Evolutionary conservation across 2,329 filamentous ascomycete species (phyloP), one percentile per base, ranked within the genome.

Genomic region (Proliferodiscus dingleyae): DNA sequence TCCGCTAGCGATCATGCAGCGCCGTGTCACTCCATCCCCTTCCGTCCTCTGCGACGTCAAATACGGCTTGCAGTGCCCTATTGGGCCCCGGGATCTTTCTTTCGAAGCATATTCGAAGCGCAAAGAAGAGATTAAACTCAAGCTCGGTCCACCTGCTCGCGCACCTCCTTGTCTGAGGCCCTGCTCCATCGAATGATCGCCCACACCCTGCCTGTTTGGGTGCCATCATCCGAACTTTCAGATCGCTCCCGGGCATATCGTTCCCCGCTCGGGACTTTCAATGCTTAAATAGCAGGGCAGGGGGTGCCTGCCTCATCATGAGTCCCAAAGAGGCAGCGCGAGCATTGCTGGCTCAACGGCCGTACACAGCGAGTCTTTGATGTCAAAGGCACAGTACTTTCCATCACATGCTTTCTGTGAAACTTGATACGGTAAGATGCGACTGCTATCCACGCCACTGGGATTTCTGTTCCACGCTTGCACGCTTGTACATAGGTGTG

Each of bases 121-220:
- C 24, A 38, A 39, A 16, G 30, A 37, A 37, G 29, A 28, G 2
- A 33, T 41, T 33, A 23, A 38, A 24, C 18, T 36, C 15, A 32
- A 43, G 41, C 47, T 50, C 43, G 40, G 43, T 41, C 43, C 47
- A 50, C 38, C 26, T 45, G 46, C 42, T 45, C 46, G 46, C 37
- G 42, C 46, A 45, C 37, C 34, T 37, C 19, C 19, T 40, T 30
- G 36, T 38, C 23, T 36, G 34, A 39, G 21, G 19, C 42, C 23
- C 30, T 47, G 42, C 24, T 22, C 41, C 16, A 30, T 41, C 39
- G 43, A 44, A 46, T 42, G 51, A 53, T 51, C 51, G 43, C 29
- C 51, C 40, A 42, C 38, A 15, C 29, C 33, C 33, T 38, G 26
- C 24, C 19, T 19, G 24, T 28, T 30, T 41, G 44, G 43, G 44